Evolutionary conservation across 23 red algal genomes (phyloP), one percentile per base, ranked within the genome.

Genomic region (Gracilaria vermiculophylla): DNA sequence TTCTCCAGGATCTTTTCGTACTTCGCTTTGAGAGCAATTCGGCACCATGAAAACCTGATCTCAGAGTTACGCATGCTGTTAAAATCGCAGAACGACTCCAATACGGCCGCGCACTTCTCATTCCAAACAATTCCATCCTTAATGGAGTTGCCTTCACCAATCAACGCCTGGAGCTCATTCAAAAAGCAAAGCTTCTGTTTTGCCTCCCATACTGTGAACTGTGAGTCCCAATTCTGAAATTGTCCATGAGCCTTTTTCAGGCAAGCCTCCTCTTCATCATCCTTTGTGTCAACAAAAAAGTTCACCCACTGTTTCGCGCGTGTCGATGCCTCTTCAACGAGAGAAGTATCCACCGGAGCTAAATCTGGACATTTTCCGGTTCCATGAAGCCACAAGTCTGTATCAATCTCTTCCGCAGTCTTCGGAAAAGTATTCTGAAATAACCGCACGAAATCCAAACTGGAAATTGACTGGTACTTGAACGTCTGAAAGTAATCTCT

Each of bases 41-140:
- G 77, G 25, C 81, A 65, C 92, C 92, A 94, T 27, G 64, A 53
- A n/a, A 86, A 77, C 40, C 81, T 64, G 27, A 94, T 69, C 61
- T 94, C 92, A 41, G 81, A 81, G 60, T 94, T 94, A 34, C 58
- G 55, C 19, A 52, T 76, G 31, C 58, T 69, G 31, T 78, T 78
- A 0, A 89, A 58, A 47, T 76, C 57, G 15, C 60, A 77, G 0
- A 69, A 13, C 5, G 69, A 31, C 33, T 89, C 33, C 71, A 89
- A 23, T 43, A 78, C n/a, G 42, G 5, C 12, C 0, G 75, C 85
- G 19, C 50, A 64, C 45, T 56, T 54, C 24, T 48, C 35, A 83
- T 83, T 83, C 79, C 79, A 83, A n/a, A 53, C 45, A 21, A 69
- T 58, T 3, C 54, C 79, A 44, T 83, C 57, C 13, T 69, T 67